These are phyloP conservation scores for Suillus weaverae DNA, from an alignment of 768 basidiomycete genomes.

Conservation along the genomic window DNA sequence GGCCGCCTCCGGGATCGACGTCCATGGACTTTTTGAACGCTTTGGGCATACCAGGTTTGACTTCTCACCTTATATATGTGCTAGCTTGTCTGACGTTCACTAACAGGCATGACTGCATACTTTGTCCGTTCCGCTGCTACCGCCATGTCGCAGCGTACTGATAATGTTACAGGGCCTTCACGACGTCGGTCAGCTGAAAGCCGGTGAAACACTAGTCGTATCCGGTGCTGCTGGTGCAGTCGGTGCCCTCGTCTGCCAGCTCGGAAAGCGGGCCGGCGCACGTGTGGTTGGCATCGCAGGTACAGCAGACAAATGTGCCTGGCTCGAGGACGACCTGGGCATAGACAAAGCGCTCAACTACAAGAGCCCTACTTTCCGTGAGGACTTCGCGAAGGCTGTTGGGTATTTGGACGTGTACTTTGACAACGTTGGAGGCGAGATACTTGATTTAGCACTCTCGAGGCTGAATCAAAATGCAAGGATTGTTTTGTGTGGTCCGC, in stretches of 20 bases:
- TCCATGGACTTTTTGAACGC: conserved; percentile 80
- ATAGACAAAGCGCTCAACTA: conserved; percentile 86
- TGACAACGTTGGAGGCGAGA: conserved; percentile 81
- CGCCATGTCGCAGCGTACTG: conserved; percentile 8
- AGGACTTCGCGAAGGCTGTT: conserved; percentile 67
- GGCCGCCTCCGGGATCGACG: conserved; percentile 58
- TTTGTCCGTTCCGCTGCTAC: conserved; percentile 52
- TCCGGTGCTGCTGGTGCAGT: conserved; percentile 93
- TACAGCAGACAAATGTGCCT: conserved; percentile 76
- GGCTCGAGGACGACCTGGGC: conserved; percentile 83
- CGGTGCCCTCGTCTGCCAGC: conserved; percentile 80
- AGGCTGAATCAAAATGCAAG: conserved; percentile 77
- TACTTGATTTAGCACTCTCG: conserved; percentile 75
- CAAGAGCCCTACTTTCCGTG: conserved; percentile 69
- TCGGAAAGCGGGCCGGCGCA: conserved; percentile 77
- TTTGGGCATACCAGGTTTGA: conserved; percentile 70
- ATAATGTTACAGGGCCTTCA: conserved; percentile 62
- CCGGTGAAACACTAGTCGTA: conserved; percentile 82
- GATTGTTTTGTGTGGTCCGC: conserved; percentile 77
- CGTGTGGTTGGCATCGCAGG: conserved; percentile 90
- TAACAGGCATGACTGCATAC: conserved; percentile 81
- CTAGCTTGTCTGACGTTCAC: background rate
- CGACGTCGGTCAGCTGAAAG: conserved; percentile 76
- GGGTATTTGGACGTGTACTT: conserved; percentile 85
- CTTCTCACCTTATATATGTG: background rate